These are phyloP conservation scores for Pyricularia pennisetigena DNA, from an alignment of 2,329 filamentous ascomycete genomes.

Conservation along the genomic window DNA sequence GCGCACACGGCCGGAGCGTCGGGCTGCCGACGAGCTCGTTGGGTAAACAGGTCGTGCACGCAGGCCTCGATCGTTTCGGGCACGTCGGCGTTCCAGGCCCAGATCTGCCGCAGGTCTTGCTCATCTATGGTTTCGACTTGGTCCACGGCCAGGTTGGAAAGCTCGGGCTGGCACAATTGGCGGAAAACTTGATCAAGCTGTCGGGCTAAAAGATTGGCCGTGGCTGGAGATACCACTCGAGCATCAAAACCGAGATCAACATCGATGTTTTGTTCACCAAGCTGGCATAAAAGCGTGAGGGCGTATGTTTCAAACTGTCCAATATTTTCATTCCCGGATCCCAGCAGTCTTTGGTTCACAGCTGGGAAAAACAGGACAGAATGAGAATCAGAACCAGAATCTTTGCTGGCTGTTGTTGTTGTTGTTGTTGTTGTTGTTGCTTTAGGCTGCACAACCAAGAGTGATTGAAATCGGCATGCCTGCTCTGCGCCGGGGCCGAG, in stretches of 20 bases:
- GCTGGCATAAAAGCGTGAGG: slow-evolving; percentile 55
- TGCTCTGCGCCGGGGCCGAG: slow-evolving; percentile 43
- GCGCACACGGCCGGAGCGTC: slow-evolving; percentile 6
- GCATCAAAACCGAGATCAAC: slow-evolving; percentile 57
- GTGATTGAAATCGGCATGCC: slow-evolving; percentile 45
- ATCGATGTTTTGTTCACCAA: slow-evolving; percentile 43
- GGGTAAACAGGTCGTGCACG: slow-evolving; percentile 8
- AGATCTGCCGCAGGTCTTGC: neutral
- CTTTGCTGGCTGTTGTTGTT: neutral
- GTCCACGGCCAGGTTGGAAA: neutral
- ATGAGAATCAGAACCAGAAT: too few species aligned
- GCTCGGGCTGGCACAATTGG: neutral
- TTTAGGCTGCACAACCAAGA: slow-evolving; percentile 41
- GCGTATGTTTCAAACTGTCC: slow-evolving; percentile 47
- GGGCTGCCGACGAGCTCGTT: neutral
- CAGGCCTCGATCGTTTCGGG: neutral
- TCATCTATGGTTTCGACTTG: neutral
- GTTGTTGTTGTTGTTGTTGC: neutral
- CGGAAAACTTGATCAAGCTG: neutral
- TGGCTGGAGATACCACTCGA: slow-evolving; percentile 10
- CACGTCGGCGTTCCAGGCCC: neutral
- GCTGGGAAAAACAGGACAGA: neutral
- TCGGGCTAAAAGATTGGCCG: neutral
- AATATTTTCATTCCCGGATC: neutral
- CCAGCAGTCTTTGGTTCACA: neutral